These are phyloP conservation scores for Fagopyrum homotropicum DNA, from an alignment of 148 eudicot genomes.

Conservation along the genomic window DNA sequence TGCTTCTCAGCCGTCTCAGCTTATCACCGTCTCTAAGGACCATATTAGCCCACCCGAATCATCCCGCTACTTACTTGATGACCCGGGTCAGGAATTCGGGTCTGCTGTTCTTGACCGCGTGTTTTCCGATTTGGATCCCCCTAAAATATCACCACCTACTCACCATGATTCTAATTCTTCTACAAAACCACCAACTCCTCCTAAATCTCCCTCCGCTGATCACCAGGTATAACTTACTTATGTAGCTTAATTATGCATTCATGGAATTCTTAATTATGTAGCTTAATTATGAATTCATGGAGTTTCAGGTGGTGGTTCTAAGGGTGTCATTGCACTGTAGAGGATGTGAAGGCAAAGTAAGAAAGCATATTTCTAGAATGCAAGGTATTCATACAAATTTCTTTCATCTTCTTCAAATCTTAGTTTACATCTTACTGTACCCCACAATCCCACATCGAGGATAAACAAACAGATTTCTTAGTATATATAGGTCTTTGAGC, in stretches of 20 bases:
- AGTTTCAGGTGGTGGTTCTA: conserved; percentile 65
- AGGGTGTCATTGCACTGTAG: conserved; percentile 89
- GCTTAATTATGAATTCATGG: background rate
- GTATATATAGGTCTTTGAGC: background rate
- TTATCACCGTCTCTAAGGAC: conserved; percentile 24
- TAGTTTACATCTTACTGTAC: no score
- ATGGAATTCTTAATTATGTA: background rate
- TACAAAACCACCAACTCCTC: background rate
- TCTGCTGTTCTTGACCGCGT: conserved; percentile 22
- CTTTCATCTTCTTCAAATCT: no score
- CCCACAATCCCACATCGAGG: no score
- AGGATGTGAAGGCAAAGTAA: conserved; percentile 88
- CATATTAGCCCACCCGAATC: conserved; percentile 61
- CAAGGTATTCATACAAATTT: conserved; percentile 33
- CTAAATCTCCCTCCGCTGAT: background rate
- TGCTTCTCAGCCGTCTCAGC: conserved; percentile 13
- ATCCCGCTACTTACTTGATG: conserved; percentile 56
- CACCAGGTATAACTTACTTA: background rate
- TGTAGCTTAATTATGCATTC: background rate
- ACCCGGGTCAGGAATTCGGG: conserved; percentile 4
- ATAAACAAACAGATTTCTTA: background rate
- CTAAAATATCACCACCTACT: background rate
- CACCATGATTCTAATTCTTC: background rate
- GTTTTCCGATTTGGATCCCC: conserved; percentile 37
- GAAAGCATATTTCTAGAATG: conserved; percentile 87